Conservation (phyloP, 2,329 filamentous ascomycete genomes). For the Calonectria hongkongensis region DNA sequence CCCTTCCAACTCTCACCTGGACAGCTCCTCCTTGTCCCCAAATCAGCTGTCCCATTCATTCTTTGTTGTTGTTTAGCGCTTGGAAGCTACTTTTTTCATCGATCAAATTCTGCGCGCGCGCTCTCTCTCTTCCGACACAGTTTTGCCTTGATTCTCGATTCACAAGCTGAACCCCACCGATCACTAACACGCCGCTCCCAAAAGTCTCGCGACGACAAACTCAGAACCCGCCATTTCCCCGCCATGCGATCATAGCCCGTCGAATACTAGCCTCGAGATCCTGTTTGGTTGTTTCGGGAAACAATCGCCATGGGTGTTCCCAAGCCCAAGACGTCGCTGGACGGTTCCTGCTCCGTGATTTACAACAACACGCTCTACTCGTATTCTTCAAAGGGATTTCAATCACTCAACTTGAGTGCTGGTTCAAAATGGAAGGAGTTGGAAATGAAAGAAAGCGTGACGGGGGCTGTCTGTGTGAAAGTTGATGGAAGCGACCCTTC, state of each 20-base stretch:
- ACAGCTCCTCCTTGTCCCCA: constrained; percentile 48
- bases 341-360: constrained; percentile 87
- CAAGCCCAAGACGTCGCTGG: constrained; percentile 80
- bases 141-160: constrained; percentile 36
- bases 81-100: constrained; percentile 37
- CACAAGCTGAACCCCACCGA: constrained; percentile 29
- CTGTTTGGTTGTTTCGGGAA: constrained; percentile 37
- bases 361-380: constrained; percentile 89
- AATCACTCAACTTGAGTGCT: constrained; percentile 80
- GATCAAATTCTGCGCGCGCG: constrained; percentile 20
- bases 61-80: constrained; percentile 32
- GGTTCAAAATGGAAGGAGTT: constrained; percentile 84
- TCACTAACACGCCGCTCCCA: constrained; percentile 9
- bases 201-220: constrained; percentile 44
- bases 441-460: constrained; percentile 80
- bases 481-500: constrained; percentile 73
- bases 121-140: background rate
- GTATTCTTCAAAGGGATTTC: constrained; percentile 84
- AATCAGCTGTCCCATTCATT: constrained; percentile 47
- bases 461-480: constrained; percentile 83
- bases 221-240: constrained; percentile 41
- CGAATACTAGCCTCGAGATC: constrained; percentile 43
- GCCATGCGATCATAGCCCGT: constrained; percentile 53
- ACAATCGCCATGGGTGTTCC: constrained; percentile 80
- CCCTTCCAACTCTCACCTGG: constrained; percentile 45